Evolutionary conservation across 108 stramenopile genomes (phyloP).

Genomic region (Discostella pseudostelligera): DNA sequence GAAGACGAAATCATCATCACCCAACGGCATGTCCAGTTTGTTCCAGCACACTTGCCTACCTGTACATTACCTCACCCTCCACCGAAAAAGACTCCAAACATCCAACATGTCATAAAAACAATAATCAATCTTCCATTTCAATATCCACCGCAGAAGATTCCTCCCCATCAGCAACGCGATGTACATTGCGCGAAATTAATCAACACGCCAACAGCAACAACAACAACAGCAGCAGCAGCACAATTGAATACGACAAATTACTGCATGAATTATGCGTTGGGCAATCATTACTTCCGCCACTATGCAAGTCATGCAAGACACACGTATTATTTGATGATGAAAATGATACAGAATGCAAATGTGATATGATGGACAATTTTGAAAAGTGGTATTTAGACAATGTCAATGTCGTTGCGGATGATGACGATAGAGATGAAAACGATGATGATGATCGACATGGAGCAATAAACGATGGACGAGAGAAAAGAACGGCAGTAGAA

Average conservation of each 20-base stretch:
- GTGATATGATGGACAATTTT: conserved; percentile 9
- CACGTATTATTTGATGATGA: background rate
- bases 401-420: background rate
- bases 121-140: background rate
- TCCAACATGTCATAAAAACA: no score
- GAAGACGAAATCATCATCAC: background rate
- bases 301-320: background rate
- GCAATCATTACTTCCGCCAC: background rate
- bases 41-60: background rate
- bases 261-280: background rate
- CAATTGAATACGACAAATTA: background rate
- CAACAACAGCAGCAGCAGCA: no score
- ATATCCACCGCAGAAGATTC: background rate
- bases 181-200: background rate
- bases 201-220: background rate
- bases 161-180: no score
- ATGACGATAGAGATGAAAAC: background rate
- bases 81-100: background rate
- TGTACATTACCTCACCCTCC: background rate
- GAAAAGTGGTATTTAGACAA: background rate
- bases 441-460: background rate
- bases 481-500: background rate
- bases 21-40: conserved; percentile 3
- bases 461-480: no score
- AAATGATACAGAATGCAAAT: conserved; percentile 2